phyloP scores from a whole-genome alignment of 2,329 filamentous ascomycete species.

The Lachnellula arida region DNA sequence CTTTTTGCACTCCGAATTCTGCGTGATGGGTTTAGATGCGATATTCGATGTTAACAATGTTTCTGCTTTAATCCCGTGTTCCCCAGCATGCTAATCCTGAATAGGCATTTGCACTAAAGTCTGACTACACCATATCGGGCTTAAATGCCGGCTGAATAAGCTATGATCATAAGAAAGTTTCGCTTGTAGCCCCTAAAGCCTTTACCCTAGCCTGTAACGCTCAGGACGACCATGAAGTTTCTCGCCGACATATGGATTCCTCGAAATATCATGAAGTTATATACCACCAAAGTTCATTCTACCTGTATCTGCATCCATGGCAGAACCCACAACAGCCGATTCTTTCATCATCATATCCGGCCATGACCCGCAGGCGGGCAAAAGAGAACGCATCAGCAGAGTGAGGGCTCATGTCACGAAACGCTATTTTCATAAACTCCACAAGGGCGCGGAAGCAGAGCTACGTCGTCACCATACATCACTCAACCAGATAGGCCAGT shows the following conservation, averaged over 20 bases:
- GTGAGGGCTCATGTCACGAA: neutral
- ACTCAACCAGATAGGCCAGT: too few relatives aligned
- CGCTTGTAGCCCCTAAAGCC: too few relatives aligned
- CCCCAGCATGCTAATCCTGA: neutral
- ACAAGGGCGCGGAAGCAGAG: neutral
- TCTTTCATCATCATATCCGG: neutral
- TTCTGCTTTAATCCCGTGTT: too few relatives aligned
- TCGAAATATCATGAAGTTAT: neutral
- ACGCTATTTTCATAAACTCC: neutral
- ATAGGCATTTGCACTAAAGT: constrained; percentile 5
- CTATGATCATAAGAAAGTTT: too few relatives aligned
- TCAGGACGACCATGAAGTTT: too few relatives aligned
- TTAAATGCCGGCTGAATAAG: too few relatives aligned
- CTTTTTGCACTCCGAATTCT: too few relatives aligned
- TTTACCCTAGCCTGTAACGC: too few relatives aligned
- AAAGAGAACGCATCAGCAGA: constrained; percentile 2
- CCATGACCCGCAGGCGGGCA: neutral
- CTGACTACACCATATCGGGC: neutral
- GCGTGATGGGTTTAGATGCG: neutral
- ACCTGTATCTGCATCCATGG: neutral
- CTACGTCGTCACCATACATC: too few relatives aligned
- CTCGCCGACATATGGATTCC: too few relatives aligned
- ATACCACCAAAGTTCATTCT: neutral
- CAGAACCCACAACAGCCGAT: neutral
- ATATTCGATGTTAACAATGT: neutral